phyloP scores from a whole-genome alignment of 208 protist genomes.

The Crithidia thermophila region DNA sequence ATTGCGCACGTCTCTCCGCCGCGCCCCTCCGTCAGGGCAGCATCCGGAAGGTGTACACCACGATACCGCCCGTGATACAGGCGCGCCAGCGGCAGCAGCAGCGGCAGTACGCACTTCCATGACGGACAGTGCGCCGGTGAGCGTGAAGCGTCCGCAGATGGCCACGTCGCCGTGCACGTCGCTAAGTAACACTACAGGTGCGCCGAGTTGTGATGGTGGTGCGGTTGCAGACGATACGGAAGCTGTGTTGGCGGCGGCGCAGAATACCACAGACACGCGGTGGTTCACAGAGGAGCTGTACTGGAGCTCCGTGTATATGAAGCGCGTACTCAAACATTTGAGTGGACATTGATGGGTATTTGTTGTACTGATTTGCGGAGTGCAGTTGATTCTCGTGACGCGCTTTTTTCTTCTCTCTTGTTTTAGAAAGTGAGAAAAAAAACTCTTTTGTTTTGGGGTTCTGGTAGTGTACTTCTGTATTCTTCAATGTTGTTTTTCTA shows the following conservation, averaged over 20 bases:
- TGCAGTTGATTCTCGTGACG: too few species aligned
- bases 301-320: constrained; percentile 40
- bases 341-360: too few species aligned
- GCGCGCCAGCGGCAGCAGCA: not conserved
- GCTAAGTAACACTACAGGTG: too few species aligned
- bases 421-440: too few species aligned
- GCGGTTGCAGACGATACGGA: too few species aligned
- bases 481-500: too few species aligned
- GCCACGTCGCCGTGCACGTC: too few species aligned
- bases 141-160: constrained; percentile 16
- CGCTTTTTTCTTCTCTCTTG: constrained; percentile 19
- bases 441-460: too few species aligned
- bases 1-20: constrained; percentile 10
- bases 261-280: constrained; percentile 1
- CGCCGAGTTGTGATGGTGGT: too few species aligned
- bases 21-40: constrained; percentile 10
- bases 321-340: constrained; percentile 32
- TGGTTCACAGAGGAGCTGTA: constrained; percentile 34
- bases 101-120: constrained; percentile 1
- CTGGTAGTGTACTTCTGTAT: too few species aligned
- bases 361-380: constrained; percentile 4
- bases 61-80: not conserved
- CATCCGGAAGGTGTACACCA: not conserved
- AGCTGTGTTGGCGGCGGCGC: not conserved
- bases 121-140: not conserved